phyloP scores from a whole-genome alignment of 2,329 filamentous ascomycete species.

The Herpomyces periplanetae region DNA sequence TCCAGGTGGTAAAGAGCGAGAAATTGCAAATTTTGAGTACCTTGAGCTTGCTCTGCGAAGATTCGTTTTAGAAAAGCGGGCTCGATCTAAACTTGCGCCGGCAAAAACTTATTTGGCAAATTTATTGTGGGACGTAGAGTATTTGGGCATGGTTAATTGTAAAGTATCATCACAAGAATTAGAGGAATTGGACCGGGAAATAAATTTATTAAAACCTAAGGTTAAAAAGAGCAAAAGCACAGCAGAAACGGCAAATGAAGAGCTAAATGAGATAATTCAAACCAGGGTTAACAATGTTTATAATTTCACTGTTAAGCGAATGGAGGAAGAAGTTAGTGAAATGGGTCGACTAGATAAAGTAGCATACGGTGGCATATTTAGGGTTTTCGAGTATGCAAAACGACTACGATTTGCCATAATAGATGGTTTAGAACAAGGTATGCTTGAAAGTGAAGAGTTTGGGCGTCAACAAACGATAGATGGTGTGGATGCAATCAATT shows the following conservation, averaged over 20 bases:
- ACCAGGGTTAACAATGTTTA: constrained; percentile 55
- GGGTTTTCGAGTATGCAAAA: constrained; percentile 64
- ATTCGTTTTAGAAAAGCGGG: constrained; percentile 81
- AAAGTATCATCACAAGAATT: constrained; percentile 58
- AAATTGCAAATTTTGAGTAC: constrained; percentile 53
- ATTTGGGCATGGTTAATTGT: constrained; percentile 44
- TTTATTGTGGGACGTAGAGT: constrained; percentile 49
- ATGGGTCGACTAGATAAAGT: too few relatives aligned
- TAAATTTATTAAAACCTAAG: constrained; percentile 43
- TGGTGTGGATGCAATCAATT: constrained; percentile 56
- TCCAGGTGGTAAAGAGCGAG: constrained; percentile 26
- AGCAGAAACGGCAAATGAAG: constrained; percentile 33
- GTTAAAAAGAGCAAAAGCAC: constrained; percentile 52
- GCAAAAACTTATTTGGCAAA: constrained; percentile 85
- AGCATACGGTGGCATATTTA: constrained; percentile 46
- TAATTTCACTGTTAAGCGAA: constrained; percentile 28
- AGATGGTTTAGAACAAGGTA: constrained; percentile 39
- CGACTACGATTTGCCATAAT: constrained; percentile 74
- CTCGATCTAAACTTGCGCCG: constrained; percentile 70
- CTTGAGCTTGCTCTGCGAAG: constrained; percentile 56
- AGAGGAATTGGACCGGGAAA: constrained; percentile 36
- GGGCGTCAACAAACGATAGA: constrained; percentile 35
- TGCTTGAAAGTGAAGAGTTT: constrained; percentile 41
- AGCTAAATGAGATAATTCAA: constrained; percentile 46
- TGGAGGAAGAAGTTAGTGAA: constrained; percentile 33